Evolutionary conservation across 768 basidiomycete genomes (phyloP).

Genomic region (Lentinula raphanica): DNA sequence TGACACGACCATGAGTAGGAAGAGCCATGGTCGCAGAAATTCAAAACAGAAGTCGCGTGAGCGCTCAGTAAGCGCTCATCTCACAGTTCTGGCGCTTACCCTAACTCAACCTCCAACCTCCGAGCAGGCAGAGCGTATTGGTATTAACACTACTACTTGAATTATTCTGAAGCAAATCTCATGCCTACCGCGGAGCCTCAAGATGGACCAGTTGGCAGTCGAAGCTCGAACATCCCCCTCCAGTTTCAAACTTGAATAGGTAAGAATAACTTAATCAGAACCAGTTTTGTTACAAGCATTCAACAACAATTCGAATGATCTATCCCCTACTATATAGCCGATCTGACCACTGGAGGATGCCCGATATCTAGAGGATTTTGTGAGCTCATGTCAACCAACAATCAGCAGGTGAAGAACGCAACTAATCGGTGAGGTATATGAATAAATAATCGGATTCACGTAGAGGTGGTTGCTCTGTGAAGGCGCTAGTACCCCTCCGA

Average conservation of each 20-base stretch:
- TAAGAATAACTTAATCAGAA: too few species aligned
- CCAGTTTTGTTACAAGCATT: too few species aligned
- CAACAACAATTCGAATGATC: too few species aligned
- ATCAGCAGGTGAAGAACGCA: constrained; percentile 13
- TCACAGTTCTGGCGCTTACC: neutral
- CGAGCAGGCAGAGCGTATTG: too few species aligned
- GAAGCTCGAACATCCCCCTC: too few species aligned
- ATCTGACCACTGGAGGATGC: constrained; percentile 15
- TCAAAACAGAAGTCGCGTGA: neutral
- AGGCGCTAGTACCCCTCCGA: neutral
- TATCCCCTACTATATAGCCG: too few species aligned
- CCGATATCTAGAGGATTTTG: constrained; percentile 19
- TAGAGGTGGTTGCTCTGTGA: constrained; percentile 24
- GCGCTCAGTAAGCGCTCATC: neutral
- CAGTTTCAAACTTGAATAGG: too few species aligned
- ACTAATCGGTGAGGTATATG: constrained; percentile 72
- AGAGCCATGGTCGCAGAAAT: constrained; percentile 53
- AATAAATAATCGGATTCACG: constrained; percentile 50
- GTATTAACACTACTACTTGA: too few species aligned
- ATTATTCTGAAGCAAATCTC: too few species aligned
- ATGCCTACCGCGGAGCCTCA: too few species aligned
- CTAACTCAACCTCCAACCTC: too few species aligned
- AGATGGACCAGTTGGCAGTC: too few species aligned
- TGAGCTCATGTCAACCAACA: neutral
- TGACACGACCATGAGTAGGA: constrained; percentile 81